Percentiles rank a stretch among this genome's conserved stretches.
These are phyloP conservation scores for Magnusiomyces ingens DNA, from an alignment of 1,139 yeast species.

Conservation along the genomic window DNA sequence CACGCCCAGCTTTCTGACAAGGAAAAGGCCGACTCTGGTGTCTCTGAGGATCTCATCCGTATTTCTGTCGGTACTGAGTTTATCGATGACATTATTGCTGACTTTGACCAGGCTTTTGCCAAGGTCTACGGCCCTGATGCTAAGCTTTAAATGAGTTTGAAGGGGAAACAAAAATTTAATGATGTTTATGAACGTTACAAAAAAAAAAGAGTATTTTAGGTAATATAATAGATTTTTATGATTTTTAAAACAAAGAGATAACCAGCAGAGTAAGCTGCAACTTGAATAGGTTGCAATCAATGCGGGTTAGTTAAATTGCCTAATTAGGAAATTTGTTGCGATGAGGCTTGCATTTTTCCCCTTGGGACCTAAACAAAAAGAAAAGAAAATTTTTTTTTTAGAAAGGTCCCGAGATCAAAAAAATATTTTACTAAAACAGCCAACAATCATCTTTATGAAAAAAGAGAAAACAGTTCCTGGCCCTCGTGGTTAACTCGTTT, in stretches of 20 bases:
- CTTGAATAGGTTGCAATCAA: no score
- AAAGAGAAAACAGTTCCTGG: background rate
- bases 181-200: background rate
- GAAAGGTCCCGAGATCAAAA: no score
- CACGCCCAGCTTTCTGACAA: conserved; percentile 83
- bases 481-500: no score
- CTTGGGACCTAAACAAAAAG: no score
- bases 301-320: no score
- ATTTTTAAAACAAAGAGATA: background rate
- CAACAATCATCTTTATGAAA: no score
- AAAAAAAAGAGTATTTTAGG: background rate
- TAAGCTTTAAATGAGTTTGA: background rate
- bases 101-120: conserved; percentile 71
- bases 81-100: conserved; percentile 81
- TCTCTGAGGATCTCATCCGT: conserved; percentile 79
- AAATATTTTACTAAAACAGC: background rate
- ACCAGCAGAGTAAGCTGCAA: no score
- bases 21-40: conserved; percentile 79
- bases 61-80: conserved; percentile 85
- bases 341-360: no score
- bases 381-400: no score
- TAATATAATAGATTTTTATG: background rate
- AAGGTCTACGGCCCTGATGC: conserved; percentile 19
- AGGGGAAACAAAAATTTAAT: background rate
- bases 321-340: no score